Base-by-base conservation (phyloP, 352 stramenopile species). In the Saprolegnia parasitica region DNA sequence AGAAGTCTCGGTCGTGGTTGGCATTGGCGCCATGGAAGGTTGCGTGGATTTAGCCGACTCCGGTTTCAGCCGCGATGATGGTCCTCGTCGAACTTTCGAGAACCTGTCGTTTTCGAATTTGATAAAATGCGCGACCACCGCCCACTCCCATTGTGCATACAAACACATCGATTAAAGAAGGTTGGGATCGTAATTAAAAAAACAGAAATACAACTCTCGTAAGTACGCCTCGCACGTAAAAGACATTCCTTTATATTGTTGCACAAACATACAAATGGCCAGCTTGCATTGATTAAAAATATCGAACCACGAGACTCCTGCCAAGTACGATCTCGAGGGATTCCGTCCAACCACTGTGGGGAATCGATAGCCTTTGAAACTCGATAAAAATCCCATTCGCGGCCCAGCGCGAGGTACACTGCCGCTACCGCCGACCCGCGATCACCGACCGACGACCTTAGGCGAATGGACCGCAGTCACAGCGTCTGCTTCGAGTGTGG, bases 401-500 rank as follows among this genome's bases (percentile, higher is more conserved):
- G 29, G 29, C 29, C 13, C 42, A 49, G 42, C 42, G 13, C 42
- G 18, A 49, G 42, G 42, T 49, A 49, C 3, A 49, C 42, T 35
- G 29, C 29, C 2, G 2, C 29, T 35, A 35, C 29, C 29, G 29
- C 29, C 29, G 29, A 35, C 29, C 29, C 29, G 29, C 29, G 29
- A 35, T 35, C 29, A 35, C 29, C 29, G 29, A 35, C 29, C 29
- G 29, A 35, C 29, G 29, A 35, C 42, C 42, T 49, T 49, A n/a
- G 42, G 13, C 42, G 42, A 15, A n/a, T 49, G 13, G 42, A 15
- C 42, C 42, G 18, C 18, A n/a, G 42, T 35, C 29, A 65, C 26
- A 65, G 24, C 57, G 35, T 32, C 46, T 93, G 84, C 74, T 64
- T 74, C 35, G 78, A 83, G 54, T 93, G 85, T 72, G 83, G 85